Evolutionary conservation across 305 asterid species (phyloP), one percentile per base, ranked within the genome.

Genomic region (Fraxinus sp.): DNA sequence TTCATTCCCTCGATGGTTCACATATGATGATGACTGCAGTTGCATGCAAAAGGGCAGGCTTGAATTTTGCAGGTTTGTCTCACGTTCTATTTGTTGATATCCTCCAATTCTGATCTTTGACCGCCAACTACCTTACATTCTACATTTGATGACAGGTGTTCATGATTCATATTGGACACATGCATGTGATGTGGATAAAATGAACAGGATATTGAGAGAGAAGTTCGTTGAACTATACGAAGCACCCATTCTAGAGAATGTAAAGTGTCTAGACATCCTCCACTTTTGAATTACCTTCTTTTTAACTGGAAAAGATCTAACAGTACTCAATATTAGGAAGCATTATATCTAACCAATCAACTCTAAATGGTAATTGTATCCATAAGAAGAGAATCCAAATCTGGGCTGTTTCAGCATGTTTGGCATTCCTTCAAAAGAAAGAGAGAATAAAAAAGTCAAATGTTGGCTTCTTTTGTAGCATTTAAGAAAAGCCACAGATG

Each of bases 11-110:
- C 39, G 99, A 96, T 82, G 95, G 99, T 86, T 92, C 99, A 52
- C 99, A 96, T 82, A 96, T 96, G 99, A 96, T 96, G 99, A 95
- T 96, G 99, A 96, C 98, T 22, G 99, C 99, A 39, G 85, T 93
- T 43, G 99, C 98, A 64, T 96, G 99, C 96, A 91, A 87, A 87
- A 89, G 87, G 49, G 98, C 92, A 71, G 98, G 98, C 90, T 88
- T 96, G 89, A 90, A 85, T 84, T 96, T 96, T 86, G 99, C 99
- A 90, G 99, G 99, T 96, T 71, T 43, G 36, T 73, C 72, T 83
- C 75, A 6, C 49, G 16, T 66, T 41, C 52, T 11, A 10, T 82
- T 13, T 26, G 33, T 78, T 83, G 49, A 20, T 70, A 79, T 78
- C 62, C 84, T 80, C 39, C 64, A 33, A 72, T 41, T 80, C 77